Conservation (phyloP, 306 rosid species). For the Spatholobus suberectus region DNA sequence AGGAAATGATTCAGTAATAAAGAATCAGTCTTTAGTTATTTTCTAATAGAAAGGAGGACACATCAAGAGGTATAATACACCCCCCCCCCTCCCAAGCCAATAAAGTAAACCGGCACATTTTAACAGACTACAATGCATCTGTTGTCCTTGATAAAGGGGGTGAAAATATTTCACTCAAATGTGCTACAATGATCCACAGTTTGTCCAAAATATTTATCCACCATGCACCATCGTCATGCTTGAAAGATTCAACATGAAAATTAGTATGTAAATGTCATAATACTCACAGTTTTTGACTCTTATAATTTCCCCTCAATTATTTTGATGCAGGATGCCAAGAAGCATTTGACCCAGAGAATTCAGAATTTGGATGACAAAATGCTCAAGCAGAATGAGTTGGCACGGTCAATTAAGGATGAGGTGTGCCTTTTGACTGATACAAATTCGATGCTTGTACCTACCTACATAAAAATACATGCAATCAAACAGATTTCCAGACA, state of each 20-base stretch:
- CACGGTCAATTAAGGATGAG: conserved; percentile 69
- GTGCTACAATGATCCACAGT: background rate
- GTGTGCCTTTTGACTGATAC: conserved; percentile 54
- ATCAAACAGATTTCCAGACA: background rate
- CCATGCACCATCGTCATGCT: background rate
- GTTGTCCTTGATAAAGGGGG: background rate
- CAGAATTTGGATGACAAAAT: conserved; percentile 88
- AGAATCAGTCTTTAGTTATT: background rate
- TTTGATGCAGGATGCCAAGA: conserved; percentile 80
- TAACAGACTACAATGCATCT: conserved; percentile 12
- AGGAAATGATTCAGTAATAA: too few relatives aligned
- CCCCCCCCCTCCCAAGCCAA: background rate
- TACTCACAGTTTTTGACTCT: background rate
- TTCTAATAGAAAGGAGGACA: background rate
- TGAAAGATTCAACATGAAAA: conserved; percentile 11
- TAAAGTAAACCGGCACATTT: conserved; percentile 1
- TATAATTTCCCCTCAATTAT: conserved; percentile 32
- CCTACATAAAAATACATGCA: conserved; percentile 15
- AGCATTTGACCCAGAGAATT: conserved; percentile 94
- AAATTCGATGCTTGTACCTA: conserved; percentile 31
- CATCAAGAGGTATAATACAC: background rate
- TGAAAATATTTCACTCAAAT: background rate
- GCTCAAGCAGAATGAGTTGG: conserved; percentile 78
- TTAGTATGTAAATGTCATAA: background rate
- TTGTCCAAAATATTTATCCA: conserved; percentile 6